Percentiles rank a stretch among this genome's conserved stretches.
phyloP scores from a whole-genome alignment of 2,329 filamentous ascomycete species.

The Cordyceps sp. region DNA sequence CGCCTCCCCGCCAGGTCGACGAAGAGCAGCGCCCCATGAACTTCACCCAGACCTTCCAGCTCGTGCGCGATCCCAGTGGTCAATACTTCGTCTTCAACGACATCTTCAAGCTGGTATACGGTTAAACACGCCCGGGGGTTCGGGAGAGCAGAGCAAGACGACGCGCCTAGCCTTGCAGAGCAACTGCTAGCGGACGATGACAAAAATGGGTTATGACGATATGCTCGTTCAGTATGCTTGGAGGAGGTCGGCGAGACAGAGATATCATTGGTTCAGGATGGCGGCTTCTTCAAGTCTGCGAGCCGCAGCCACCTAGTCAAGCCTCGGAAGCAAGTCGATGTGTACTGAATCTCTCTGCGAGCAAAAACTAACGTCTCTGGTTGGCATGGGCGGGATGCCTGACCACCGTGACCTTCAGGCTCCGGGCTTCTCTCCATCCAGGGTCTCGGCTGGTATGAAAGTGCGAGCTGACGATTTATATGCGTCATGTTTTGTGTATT shows the following conservation, averaged over 20 bases:
- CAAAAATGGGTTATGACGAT: constrained; percentile 1
- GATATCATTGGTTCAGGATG: constrained; percentile 2
- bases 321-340: too few relatives aligned
- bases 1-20: constrained; percentile 46
- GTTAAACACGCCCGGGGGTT: constrained; percentile 15
- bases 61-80: constrained; percentile 47
- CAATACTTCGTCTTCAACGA: constrained; percentile 88
- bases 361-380: too few relatives aligned
- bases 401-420: too few relatives aligned
- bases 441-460: too few relatives aligned
- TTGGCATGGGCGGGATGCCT: too few relatives aligned
- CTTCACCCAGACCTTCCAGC: constrained; percentile 82
- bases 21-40: constrained; percentile 76
- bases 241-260: neutral
- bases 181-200: neutral
- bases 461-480: too few relatives aligned
- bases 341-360: too few relatives aligned
- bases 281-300: neutral
- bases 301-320: too few relatives aligned
- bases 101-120: constrained; percentile 79
- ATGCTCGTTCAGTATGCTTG: neutral
- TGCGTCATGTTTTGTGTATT: too few relatives aligned
- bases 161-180: too few relatives aligned
- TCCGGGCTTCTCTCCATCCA: too few relatives aligned
- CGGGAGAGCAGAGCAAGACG: too few relatives aligned